These are phyloP conservation scores for Chlorella sp. DNA, from an alignment of 139 green algal species.

Conservation along the genomic window DNA sequence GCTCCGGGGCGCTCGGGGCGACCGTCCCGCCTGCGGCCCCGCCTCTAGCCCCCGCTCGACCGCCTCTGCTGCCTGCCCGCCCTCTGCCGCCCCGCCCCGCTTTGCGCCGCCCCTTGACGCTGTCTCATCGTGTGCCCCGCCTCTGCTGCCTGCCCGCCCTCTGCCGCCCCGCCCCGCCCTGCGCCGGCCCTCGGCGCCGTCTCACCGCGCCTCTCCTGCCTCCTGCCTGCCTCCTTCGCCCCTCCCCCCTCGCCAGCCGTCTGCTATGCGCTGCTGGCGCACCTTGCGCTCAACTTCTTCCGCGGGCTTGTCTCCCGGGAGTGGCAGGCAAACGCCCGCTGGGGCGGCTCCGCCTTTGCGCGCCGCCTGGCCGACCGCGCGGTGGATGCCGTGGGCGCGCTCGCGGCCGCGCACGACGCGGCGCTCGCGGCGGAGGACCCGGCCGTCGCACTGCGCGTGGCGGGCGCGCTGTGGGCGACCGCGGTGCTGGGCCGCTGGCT, in stretches of 20 bases:
- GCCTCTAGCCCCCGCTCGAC: background rate
- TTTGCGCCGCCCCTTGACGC: background rate
- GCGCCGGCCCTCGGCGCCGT: background rate
- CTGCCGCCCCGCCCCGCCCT: too few species aligned
- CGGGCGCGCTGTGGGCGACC: conserved; percentile 24
- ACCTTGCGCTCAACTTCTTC: conserved; percentile 40
- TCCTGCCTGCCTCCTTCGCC: too few species aligned
- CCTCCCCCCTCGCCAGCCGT: conserved; percentile 7
- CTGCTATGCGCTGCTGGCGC: conserved; percentile 25
- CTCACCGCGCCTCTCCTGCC: too few species aligned
- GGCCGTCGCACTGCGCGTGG: conserved; percentile 25
- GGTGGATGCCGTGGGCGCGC: background rate
- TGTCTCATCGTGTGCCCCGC: background rate
- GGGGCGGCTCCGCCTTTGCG: background rate
- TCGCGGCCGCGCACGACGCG: conserved; percentile 20
- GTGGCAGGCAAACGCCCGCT: conserved; percentile 7
- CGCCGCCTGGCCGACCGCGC: background rate
- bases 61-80: background rate
- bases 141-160: background rate
- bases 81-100: background rate
- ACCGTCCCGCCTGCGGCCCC: background rate
- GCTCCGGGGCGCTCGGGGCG: background rate
- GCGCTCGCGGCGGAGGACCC: conserved; percentile 31
- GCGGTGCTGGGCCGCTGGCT: conserved; percentile 28
- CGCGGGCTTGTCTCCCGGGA: conserved; percentile 19